phyloP scores from a whole-genome alignment of 768 basidiomycete species.

The Rhodosporidiobolus odoratus region DNA sequence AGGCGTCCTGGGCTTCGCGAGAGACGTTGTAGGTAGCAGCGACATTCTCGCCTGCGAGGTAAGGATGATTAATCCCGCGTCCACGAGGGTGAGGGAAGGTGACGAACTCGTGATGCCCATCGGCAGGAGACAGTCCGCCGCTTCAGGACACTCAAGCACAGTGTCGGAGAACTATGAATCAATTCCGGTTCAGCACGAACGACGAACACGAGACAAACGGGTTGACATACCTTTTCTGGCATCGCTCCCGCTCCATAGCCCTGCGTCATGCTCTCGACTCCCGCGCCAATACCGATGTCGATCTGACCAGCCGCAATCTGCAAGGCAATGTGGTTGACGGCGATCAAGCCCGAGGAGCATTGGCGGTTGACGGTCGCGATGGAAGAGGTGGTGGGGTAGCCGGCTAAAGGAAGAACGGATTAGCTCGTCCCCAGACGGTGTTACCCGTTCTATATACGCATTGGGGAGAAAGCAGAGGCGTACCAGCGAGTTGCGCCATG shows the following conservation, averaged over 20 bases:
- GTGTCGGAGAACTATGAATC: conserved; percentile 43
- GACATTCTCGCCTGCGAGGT: conserved; percentile 50
- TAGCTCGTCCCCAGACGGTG: conserved; percentile 42
- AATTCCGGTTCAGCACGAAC: not conserved
- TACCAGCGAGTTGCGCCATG: conserved; percentile 69
- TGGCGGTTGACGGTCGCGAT: conserved; percentile 86
- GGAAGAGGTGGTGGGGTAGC: conserved; percentile 79
- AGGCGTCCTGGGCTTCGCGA: conserved; percentile 78
- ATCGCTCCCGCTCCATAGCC: conserved; percentile 50
- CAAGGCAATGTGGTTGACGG: conserved; percentile 82
- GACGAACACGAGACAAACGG: not conserved
- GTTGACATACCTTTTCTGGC: conserved; percentile 45
- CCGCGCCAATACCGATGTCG: conserved; percentile 74
- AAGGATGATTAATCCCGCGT: not conserved
- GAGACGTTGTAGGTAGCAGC: conserved; percentile 56
- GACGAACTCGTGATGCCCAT: conserved; percentile 63
- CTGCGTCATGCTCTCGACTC: conserved; percentile 51
- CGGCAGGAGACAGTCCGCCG: conserved; percentile 56
- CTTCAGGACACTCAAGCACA: conserved; percentile 58
- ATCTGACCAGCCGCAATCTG: conserved; percentile 76
- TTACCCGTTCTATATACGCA: conserved; percentile 50
- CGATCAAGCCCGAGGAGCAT: conserved; percentile 89
- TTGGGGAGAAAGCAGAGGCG: conserved; percentile 52
- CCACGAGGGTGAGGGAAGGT: conserved; percentile 50
- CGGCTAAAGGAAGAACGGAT: conserved; percentile 56